Percentiles rank a stretch among this genome's conserved stretches.
phyloP scores from a whole-genome alignment of 1,139 yeast genomes.

The Yarrowia galli region DNA sequence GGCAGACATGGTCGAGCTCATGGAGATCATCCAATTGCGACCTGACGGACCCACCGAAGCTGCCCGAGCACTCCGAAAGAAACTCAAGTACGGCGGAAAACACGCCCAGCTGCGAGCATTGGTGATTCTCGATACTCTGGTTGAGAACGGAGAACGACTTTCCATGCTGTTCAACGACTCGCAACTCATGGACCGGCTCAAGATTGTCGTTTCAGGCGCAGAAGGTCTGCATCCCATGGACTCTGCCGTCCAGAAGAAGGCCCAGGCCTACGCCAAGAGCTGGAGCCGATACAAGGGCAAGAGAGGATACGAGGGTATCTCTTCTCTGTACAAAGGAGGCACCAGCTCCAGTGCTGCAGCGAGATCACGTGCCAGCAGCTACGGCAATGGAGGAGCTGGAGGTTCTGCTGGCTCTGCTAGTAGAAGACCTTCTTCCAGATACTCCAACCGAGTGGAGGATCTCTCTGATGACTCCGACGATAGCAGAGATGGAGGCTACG shows the following conservation, averaged over 20 bases:
- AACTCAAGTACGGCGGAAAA: conserved; percentile 79
- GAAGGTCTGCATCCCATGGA: conserved; percentile 43
- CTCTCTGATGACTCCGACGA: conserved; percentile 45
- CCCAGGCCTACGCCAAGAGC: conserved; percentile 60
- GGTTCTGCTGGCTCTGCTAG: not conserved
- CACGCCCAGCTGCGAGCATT: conserved; percentile 71
- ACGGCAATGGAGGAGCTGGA: not conserved
- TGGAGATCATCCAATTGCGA: conserved; percentile 56
- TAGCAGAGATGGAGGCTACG: conserved; percentile 40
- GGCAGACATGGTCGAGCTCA: conserved; percentile 55
- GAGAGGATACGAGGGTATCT: conserved; percentile 61
- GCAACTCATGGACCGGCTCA: conserved; percentile 71
- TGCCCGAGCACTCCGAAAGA: conserved; percentile 88
- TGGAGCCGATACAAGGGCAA: conserved; percentile 59
- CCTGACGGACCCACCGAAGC: conserved; percentile 72
- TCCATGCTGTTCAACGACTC: conserved; percentile 68
- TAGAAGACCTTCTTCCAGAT: not conserved
- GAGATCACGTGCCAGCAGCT: conserved; percentile 51
- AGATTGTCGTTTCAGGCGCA: conserved; percentile 58
- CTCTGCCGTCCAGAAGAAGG: conserved; percentile 58
- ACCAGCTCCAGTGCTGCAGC: not conserved
- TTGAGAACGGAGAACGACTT: conserved; percentile 67
- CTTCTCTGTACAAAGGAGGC: conserved; percentile 42
- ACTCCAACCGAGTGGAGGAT: conserved; percentile 35
- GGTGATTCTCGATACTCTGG: conserved; percentile 72